A percentile compares a stretch with the other conserved stretches of the same genome.
Evolutionary conservation across 441 rosid species (phyloP).

Genomic region (Corymbia calophylla): DNA sequence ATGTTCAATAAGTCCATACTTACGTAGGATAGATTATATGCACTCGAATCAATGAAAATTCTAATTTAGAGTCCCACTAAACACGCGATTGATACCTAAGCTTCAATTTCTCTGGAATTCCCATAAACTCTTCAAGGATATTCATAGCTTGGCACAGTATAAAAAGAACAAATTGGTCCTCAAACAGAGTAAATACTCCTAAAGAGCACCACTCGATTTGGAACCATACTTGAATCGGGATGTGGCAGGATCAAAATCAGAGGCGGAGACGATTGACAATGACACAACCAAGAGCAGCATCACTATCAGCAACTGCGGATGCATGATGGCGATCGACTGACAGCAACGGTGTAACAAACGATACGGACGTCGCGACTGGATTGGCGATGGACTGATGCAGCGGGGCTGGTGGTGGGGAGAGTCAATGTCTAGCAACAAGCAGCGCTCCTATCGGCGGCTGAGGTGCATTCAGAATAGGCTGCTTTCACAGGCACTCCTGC

Average conservation of each 20-base stretch:
- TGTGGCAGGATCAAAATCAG: background rate
- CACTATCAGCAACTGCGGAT: background rate
- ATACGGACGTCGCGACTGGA: fast-evolving
- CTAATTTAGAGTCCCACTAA: background rate
- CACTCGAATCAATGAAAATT: background rate
- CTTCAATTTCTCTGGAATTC: background rate
- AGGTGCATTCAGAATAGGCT: background rate
- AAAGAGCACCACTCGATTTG: background rate
- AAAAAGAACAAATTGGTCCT: background rate
- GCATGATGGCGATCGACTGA: background rate
- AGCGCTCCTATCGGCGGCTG: background rate
- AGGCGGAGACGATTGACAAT: background rate
- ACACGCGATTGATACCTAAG: background rate
- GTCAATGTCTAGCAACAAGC: background rate
- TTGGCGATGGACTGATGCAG: fast-evolving
- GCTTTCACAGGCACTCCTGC: background rate
- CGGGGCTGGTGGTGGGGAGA: background rate
- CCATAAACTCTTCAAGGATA: background rate
- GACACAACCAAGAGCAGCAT: background rate
- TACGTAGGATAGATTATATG: too few species aligned
- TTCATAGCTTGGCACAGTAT: background rate
- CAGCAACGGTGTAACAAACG: background rate
- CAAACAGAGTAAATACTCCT: background rate
- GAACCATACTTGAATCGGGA: background rate
- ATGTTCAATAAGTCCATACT: background rate